These are phyloP conservation scores for Colletotrichum tabaci DNA, from an alignment of 2,329 filamentous ascomycete species.

Conservation along the genomic window DNA sequence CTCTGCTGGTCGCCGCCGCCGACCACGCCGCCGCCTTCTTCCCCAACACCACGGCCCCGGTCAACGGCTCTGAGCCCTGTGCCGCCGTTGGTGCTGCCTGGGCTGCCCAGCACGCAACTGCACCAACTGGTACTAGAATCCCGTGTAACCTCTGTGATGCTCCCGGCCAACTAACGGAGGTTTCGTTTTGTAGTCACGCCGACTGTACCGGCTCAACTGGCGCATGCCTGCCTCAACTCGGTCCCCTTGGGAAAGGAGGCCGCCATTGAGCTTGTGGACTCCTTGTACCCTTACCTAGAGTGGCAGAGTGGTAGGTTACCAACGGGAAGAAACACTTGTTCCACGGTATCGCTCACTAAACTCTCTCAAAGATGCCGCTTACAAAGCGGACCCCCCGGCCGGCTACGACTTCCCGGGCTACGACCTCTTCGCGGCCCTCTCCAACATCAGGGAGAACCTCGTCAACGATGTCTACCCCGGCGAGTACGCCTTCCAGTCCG, in stretches of 20 bases:
- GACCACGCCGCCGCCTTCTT: not conserved
- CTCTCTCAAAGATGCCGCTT: slow-evolving; percentile 53
- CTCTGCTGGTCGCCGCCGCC: slow-evolving; percentile 17
- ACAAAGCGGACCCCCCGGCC: slow-evolving; percentile 65
- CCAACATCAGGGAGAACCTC: slow-evolving; percentile 51
- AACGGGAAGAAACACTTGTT: not conserved
- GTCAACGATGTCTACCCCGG: slow-evolving; percentile 52
- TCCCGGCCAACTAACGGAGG: not conserved
- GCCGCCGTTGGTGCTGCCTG: slow-evolving; percentile 28
- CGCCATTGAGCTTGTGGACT: slow-evolving; percentile 56
- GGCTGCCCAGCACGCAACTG: slow-evolving; percentile 24
- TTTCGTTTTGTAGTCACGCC: not conserved
- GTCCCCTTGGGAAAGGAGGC: slow-evolving; percentile 57
- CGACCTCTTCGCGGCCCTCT: slow-evolving; percentile 55
- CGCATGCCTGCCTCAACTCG: slow-evolving; percentile 58
- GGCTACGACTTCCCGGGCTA: slow-evolving; percentile 63
- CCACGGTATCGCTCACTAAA: not conserved
- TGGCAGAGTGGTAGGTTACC: slow-evolving; percentile 55
- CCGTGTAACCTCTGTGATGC: not conserved
- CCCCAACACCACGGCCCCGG: slow-evolving; percentile 14
- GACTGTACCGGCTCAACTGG: slow-evolving; percentile 53
- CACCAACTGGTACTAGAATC: slow-evolving; percentile 10
- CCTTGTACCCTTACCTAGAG: slow-evolving; percentile 57
- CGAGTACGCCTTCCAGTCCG: slow-evolving; percentile 59
- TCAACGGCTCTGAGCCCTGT: slow-evolving; percentile 26